phyloP scores from a whole-genome alignment of 352 stramenopile species.

The Globisporangium nagaii region DNA sequence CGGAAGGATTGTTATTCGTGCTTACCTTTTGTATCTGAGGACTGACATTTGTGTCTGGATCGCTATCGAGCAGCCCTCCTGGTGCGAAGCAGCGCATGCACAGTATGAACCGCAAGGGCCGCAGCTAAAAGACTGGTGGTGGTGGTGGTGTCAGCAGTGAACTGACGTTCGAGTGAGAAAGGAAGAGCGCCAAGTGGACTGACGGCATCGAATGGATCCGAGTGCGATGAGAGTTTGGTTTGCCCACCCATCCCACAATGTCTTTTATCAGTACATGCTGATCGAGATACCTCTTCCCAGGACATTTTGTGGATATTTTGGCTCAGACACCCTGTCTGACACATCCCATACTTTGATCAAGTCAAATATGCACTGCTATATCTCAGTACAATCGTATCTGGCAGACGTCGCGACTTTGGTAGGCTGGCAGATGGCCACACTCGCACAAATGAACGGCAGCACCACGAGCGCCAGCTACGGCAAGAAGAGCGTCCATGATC shows the following conservation, averaged over 20 bases:
- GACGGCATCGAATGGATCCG: background rate
- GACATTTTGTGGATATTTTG: too few species aligned
- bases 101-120: constrained; percentile 48
- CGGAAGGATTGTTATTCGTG: background rate
- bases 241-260: too few species aligned
- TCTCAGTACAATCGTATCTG: background rate
- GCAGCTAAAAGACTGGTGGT: constrained; percentile 31
- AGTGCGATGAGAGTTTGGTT: background rate
- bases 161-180: background rate
- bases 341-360: too few species aligned
- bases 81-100: constrained; percentile 41
- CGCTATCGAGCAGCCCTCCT: constrained; percentile 7
- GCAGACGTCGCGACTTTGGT: background rate
- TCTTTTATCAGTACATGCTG: too few species aligned
- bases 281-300: too few species aligned
- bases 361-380: background rate
- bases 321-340: too few species aligned
- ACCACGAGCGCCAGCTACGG: background rate
- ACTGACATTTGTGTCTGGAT: background rate
- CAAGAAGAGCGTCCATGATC: background rate
- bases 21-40: background rate
- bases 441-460: constrained; percentile 8
- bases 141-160: background rate
- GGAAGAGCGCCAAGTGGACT: background rate
- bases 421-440: background rate